A percentile compares a stretch with the other conserved stretches of the same genome.
These are phyloP conservation scores for Parmales sp. DNA, from an alignment of 108 stramenopile species.

Conservation along the genomic window DNA sequence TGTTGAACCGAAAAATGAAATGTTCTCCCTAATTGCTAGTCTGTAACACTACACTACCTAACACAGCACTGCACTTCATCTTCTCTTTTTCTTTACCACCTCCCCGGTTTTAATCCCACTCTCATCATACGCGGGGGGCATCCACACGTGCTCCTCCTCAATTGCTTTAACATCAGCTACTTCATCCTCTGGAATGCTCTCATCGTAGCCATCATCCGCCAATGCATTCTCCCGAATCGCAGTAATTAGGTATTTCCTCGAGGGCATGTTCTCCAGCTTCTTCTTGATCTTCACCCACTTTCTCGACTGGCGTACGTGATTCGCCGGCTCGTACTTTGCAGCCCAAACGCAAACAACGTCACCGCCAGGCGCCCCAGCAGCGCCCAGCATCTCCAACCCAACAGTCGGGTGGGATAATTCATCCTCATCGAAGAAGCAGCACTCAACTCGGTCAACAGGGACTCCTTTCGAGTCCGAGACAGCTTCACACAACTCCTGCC, in stretches of 20 bases:
- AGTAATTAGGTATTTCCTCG: not conserved
- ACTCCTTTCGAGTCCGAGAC: not conserved
- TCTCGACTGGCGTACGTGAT: not conserved
- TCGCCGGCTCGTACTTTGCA: not conserved
- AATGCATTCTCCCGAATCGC: not conserved
- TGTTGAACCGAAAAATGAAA: too few species aligned
- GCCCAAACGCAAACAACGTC: constrained; percentile 1
- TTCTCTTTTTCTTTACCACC: not conserved
- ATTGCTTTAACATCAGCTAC: not conserved
- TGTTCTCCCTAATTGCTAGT: too few species aligned
- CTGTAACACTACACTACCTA: too few species aligned
- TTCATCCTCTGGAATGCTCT: not conserved
- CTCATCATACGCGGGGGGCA: not conserved
- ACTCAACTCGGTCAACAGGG: not conserved
- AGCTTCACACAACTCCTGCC: not conserved
- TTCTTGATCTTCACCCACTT: not conserved
- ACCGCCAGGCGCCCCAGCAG: not conserved
- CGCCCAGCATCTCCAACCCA: not conserved
- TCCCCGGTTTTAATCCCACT: not conserved
- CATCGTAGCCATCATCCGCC: not conserved
- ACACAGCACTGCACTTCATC: too few species aligned
- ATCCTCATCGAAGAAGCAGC: constrained; percentile 6
- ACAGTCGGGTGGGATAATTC: not conserved
- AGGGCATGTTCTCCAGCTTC: not conserved
- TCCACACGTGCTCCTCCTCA: not conserved